Evolutionary conservation across 352 stramenopile genomes (phyloP), one percentile per base, ranked within the genome.

Genomic region (Peronospora farinosa): DNA sequence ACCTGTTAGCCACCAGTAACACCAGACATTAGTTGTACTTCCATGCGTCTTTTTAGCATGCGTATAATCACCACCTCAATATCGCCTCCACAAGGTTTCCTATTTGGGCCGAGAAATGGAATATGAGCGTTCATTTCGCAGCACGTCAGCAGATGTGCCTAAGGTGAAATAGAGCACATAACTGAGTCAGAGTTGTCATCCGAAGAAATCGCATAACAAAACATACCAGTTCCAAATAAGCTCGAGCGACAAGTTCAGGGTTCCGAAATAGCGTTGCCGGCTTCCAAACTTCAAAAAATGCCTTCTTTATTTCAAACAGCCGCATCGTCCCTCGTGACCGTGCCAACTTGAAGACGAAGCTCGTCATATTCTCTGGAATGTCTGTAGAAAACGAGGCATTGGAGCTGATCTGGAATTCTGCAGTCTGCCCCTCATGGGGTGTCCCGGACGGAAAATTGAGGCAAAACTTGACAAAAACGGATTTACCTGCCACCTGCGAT

Each of bases 221-320:
- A 40, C 54, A 37, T 57, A 86, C 76, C 72, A 90, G 48, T 61
- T 77, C 68, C 47, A 85, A 72, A 52, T 86, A 87, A 10, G 65
- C 71, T 28, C 78, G 63, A 0, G 76, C 77, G 8, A 90, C 56
- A 5, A 88, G 54, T 58, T 92, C 75, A 10, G 78, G 51, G n/a
- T 77, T 86, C 3, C 72, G 65, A 12, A 89, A 76, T 7, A 89
- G 57, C 1, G 76, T 80, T 32, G 61, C 72, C 0, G 74, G 62
- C 1, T 69, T 74, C 72, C 79, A 89, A 38, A 92, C 74, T 62
- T 92, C 81, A 40, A 92, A 87, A 40, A 72, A 30, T 0, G 73
- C 74, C 39, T 90, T 92, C 48, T 87, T 86, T 15, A 92, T 84
- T 58, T 88, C 78, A 57, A 86, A 85, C n/a, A 92, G 56, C 2